A percentile compares a stretch with the other conserved stretches of the same genome.
phyloP scores from a whole-genome alignment of 169 alveolate species.

The Cryptosporidium sp. region DNA sequence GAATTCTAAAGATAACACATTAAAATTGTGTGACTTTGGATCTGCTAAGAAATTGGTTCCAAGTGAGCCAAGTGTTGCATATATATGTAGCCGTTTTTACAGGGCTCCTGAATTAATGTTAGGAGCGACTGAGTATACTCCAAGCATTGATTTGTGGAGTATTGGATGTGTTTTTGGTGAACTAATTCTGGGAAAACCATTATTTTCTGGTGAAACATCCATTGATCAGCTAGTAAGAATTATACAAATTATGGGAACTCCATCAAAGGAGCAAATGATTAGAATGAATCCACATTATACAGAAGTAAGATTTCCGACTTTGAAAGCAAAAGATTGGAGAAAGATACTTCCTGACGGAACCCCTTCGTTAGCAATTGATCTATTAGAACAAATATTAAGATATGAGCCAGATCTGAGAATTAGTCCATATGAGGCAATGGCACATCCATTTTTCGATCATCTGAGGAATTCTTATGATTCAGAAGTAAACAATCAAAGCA shows the following conservation, averaged over 20 bases:
- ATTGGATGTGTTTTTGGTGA: conserved; percentile 97
- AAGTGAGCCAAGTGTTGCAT: conserved; percentile 94
- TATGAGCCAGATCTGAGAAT: conserved; percentile 90
- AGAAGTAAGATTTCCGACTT: conserved; percentile 92
- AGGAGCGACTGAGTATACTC: conserved; percentile 97
- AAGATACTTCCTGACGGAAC: conserved; percentile 84
- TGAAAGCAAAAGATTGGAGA: conserved; percentile 87
- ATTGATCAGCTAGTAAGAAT: conserved; percentile 96
- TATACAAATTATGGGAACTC: conserved; percentile 92
- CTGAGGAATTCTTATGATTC: conserved; percentile 81
- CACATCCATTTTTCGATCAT: conserved; percentile 95
- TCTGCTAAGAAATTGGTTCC: conserved; percentile 94
- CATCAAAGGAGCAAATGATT: conserved; percentile 91
- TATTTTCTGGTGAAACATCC: conserved; percentile 96
- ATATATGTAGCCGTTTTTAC: conserved; percentile 97
- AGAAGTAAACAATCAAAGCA: background rate
- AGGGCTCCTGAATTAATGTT: conserved; percentile 99
- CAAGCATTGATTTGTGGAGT: conserved; percentile 98
- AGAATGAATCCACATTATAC: conserved; percentile 95
- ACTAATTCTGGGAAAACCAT: conserved; percentile 93
- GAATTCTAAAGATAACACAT: conserved; percentile 91
- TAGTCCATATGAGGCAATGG: conserved; percentile 89
- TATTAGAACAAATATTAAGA: conserved; percentile 83
- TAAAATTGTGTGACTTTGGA: conserved; percentile 98
- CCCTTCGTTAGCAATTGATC: conserved; percentile 84